Evolutionary conservation across 306 rosid genomes (phyloP).

Genomic region (peach (Prunus persica)): Prunus_persica_NCBIv2 NC_034014.1:28654001-28654500

Average conservation of each 20-base stretch:
- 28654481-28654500: too few relatives aligned
- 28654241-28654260: neutral
- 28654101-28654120: neutral
- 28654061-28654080: conserved; percentile 25
- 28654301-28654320: neutral
- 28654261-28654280: conserved; percentile 1
- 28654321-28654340: neutral
- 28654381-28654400: neutral
- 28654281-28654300: neutral
- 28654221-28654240: conserved; percentile 8
- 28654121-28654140: neutral
- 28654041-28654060: conserved; percentile 20
- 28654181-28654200: conserved; percentile 19
- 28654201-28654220: conserved; percentile 15
- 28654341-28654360: neutral
- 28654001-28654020: conserved; percentile 11
- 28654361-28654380: neutral
- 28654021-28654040: conserved; percentile 23
- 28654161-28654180: conserved; percentile 1
- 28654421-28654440: too few relatives aligned
- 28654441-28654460: too few relatives aligned
- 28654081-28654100: conserved; percentile 18
- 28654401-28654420: too few relatives aligned
- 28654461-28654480: too few relatives aligned
- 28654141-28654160: conserved; percentile 16